phyloP scores from a whole-genome alignment of 768 basidiomycete species.

The Pleurotus salmoneostramineus region DNA sequence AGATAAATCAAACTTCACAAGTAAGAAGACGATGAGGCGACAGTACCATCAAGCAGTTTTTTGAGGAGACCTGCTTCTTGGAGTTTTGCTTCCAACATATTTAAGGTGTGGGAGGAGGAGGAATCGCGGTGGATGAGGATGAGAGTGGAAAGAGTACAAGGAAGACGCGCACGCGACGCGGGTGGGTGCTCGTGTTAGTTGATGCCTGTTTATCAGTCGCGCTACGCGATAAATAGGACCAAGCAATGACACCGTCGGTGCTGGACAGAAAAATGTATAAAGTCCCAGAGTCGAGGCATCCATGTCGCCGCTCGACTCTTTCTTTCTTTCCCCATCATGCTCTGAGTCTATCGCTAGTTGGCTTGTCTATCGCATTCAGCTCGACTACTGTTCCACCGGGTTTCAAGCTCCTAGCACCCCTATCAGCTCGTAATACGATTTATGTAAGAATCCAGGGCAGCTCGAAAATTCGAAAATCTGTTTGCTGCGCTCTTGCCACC shows the following conservation, averaged over 20 bases:
- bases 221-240: background rate
- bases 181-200: background rate
- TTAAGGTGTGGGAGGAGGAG: slow-evolving; percentile 11
- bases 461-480: too few relatives aligned
- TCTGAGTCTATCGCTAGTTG: too few relatives aligned
- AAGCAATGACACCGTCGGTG: too few relatives aligned
- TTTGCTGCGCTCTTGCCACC: background rate
- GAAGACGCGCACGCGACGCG: background rate
- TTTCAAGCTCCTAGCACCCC: too few relatives aligned
- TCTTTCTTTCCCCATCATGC: too few relatives aligned
- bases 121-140: background rate
- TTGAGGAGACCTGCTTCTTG: slow-evolving; percentile 86
- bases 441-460: too few relatives aligned
- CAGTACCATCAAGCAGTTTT: slow-evolving; percentile 87
- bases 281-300: background rate
- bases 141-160: background rate
- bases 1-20: slow-evolving; percentile 3
- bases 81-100: slow-evolving; percentile 90
- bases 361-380: too few relatives aligned
- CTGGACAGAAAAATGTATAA: too few relatives aligned
- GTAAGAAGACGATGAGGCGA: background rate
- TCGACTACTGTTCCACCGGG: too few relatives aligned
- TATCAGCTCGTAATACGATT: too few relatives aligned
- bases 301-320: background rate
- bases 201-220: background rate